These are phyloP conservation scores for Trichosporon ovoides DNA, from an alignment of 1,284 basidiomycete genomes.

Conservation along the genomic window DNA sequence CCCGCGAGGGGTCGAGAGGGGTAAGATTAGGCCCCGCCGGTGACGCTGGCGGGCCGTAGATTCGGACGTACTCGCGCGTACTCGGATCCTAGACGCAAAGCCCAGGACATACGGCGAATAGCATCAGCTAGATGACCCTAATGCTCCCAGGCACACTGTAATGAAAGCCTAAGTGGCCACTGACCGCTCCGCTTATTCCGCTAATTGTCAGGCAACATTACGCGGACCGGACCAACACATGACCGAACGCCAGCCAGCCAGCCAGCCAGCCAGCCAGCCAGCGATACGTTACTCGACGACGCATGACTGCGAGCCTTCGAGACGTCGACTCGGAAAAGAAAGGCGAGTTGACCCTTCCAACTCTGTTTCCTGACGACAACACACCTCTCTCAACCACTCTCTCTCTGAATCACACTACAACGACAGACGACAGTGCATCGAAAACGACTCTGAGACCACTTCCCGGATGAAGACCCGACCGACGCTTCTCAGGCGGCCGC, in stretches of 20 bases:
- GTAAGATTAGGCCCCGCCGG: slow-evolving; percentile 2
- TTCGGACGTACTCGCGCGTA: slow-evolving; percentile 1
- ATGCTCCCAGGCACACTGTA: background rate
- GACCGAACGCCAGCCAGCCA: slow-evolving; percentile 1
- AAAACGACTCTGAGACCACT: background rate
- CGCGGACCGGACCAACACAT: slow-evolving; percentile 5
- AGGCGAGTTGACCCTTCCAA: slow-evolving; percentile 1
- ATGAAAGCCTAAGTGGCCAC: background rate
- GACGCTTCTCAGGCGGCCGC: background rate
- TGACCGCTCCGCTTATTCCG: background rate
- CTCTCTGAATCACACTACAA: background rate
- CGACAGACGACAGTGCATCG: background rate
- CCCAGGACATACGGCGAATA: background rate
- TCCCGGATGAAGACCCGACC: slow-evolving; percentile 6
- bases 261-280: too few relatives aligned
- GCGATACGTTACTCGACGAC: background rate
- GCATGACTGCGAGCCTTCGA: background rate
- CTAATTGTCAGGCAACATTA: background rate
- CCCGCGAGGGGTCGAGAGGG: background rate
- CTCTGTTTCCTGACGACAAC: background rate
- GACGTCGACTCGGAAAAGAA: background rate
- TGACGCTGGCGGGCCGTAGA: background rate
- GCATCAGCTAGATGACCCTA: background rate
- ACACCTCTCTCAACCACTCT: background rate
- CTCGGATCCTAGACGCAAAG: background rate